Conservation (phyloP, 257 asterid species). For the Solanum virginianum region DNA sequence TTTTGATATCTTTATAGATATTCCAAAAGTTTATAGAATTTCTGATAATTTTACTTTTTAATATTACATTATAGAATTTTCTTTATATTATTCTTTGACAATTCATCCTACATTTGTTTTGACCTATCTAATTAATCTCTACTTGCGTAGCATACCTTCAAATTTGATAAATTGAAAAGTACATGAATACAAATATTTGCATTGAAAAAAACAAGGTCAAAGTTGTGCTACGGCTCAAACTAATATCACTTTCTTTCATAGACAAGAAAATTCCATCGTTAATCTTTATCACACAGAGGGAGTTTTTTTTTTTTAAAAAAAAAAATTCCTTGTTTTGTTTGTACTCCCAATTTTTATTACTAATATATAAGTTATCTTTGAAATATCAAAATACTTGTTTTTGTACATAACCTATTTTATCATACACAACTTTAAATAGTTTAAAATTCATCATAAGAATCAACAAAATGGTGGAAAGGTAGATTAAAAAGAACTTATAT, state of each 20-base stretch:
- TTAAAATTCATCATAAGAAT: neutral
- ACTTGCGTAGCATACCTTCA: neutral
- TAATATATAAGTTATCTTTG: neutral
- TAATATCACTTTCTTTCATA: neutral
- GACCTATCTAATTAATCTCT: neutral
- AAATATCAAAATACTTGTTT: neutral
- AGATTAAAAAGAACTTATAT: neutral
- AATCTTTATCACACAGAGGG: neutral
- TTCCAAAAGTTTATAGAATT: no score
- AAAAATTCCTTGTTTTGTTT: neutral
- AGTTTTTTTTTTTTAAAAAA: neutral
- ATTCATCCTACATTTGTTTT: neutral
- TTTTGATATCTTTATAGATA: no score
- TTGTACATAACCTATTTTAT: neutral
- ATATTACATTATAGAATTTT: neutral
- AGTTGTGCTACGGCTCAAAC: neutral
- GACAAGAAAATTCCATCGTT: neutral
- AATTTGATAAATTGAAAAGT: neutral
- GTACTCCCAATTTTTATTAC: neutral
- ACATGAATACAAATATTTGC: neutral
- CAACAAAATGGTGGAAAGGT: neutral
- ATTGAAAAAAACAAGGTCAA: neutral
- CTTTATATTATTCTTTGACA: neutral
- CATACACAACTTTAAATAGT: neutral
- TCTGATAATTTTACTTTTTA: no score